A percentile compares a stretch with the other conserved stretches of the same genome.
Evolutionary conservation across 2,329 filamentous ascomycete species (phyloP).

Genomic region (Aspergillus ochraceus): DNA sequence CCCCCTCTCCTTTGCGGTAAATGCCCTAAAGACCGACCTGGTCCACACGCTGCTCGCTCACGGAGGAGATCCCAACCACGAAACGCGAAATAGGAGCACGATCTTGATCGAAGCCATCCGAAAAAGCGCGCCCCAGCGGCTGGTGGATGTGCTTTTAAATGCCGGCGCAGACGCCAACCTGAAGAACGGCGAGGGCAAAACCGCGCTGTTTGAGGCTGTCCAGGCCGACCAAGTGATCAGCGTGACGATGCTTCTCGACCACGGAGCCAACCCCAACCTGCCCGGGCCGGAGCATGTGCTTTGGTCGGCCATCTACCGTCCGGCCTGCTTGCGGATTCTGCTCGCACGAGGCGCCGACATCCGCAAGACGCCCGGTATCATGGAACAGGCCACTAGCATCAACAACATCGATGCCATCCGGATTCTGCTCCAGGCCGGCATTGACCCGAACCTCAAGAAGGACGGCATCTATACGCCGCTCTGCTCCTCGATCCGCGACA

Average conservation of each 20-base stretch:
- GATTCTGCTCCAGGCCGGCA: slow-evolving; percentile 58
- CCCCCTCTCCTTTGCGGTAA: slow-evolving; percentile 54
- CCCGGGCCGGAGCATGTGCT: slow-evolving; percentile 69
- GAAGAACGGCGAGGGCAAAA: slow-evolving; percentile 63
- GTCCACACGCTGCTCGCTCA: slow-evolving; percentile 62
- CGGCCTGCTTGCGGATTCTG: slow-evolving; percentile 59
- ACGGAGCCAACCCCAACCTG: slow-evolving; percentile 66
- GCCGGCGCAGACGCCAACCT: slow-evolving; percentile 60
- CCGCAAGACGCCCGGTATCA: slow-evolving; percentile 61
- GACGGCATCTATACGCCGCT: slow-evolving; percentile 68
- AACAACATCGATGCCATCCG: slow-evolving; percentile 64
- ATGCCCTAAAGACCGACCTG: slow-evolving; percentile 56
- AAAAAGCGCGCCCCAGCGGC: slow-evolving; percentile 54
- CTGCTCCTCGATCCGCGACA: slow-evolving; percentile 67
- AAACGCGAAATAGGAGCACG: slow-evolving; percentile 60
- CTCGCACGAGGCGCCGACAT: slow-evolving; percentile 60
- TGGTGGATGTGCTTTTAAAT: slow-evolving; percentile 61
- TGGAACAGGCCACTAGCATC: slow-evolving; percentile 63
- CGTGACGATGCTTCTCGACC: slow-evolving; percentile 54
- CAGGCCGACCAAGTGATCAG: slow-evolving; percentile 57
- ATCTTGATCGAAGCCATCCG: slow-evolving; percentile 62
- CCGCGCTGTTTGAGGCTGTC: slow-evolving; percentile 64
- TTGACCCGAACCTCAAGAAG: slow-evolving; percentile 63
- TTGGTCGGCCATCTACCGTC: slow-evolving; percentile 63
- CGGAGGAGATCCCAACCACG: slow-evolving; percentile 57